These are phyloP conservation scores for Sporothrix sp. DNA, from an alignment of 2,329 filamentous ascomycete species.

Conservation along the genomic window DNA sequence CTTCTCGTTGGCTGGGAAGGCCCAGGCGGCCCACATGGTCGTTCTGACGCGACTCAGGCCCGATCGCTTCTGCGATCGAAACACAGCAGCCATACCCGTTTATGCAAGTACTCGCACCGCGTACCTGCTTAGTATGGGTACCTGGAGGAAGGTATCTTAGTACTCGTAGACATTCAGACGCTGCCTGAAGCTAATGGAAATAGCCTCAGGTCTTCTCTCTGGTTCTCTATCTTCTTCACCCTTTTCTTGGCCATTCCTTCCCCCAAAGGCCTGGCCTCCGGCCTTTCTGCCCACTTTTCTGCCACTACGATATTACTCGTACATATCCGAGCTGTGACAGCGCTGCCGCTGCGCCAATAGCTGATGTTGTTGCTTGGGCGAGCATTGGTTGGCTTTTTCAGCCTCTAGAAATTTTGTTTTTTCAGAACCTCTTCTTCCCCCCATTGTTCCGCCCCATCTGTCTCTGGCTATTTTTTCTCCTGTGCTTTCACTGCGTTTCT, in stretches of 20 bases:
- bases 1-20: not conserved
- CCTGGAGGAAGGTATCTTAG: too few species aligned
- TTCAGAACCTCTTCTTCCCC: not conserved
- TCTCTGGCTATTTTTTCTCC: not conserved
- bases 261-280: too few species aligned
- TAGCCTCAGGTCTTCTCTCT: constrained; percentile 13
- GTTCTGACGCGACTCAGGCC: not conserved
- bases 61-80: too few species aligned
- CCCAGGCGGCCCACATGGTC: too few species aligned
- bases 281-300: not conserved
- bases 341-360: too few species aligned
- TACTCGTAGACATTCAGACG: not conserved
- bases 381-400: constrained; percentile 4
- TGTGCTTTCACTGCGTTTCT: not conserved
- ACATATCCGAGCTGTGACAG: too few species aligned
- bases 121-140: not conserved
- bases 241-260: too few species aligned
- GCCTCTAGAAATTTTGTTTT: constrained; percentile 1
- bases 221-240: constrained; percentile 1
- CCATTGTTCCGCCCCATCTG: not conserved
- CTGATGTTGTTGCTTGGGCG: not conserved
- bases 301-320: too few species aligned
- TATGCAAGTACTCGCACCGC: not conserved
- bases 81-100: too few species aligned
- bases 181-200: constrained; percentile 5